Conservation (phyloP, 2,329 filamentous ascomycete species). For the Neobulgaria alba region DNA sequence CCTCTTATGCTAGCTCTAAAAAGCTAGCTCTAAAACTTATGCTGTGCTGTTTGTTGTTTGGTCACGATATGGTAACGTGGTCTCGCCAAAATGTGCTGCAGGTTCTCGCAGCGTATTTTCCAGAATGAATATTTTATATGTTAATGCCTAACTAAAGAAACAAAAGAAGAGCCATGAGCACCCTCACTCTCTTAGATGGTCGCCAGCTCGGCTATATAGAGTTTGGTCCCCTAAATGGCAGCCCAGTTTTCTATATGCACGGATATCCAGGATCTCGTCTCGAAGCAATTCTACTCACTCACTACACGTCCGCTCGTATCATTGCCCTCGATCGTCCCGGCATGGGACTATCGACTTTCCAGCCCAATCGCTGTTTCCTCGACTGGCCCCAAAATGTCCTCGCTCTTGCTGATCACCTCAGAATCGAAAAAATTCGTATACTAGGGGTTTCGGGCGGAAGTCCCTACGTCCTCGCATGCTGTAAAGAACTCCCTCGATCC, state of each 20-base stretch:
- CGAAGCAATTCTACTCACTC: conserved; percentile 29
- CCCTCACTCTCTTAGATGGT: conserved; percentile 32
- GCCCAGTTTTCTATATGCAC: conserved; percentile 33
- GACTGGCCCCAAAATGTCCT: conserved; percentile 37
- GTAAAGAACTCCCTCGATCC: conserved; percentile 27
- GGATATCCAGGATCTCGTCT: conserved; percentile 35
- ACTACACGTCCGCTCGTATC: conserved; percentile 27
- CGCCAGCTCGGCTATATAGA: conserved; percentile 35
- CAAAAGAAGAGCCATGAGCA: too few relatives aligned
- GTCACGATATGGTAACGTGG: too few relatives aligned
- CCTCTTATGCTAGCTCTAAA: too few relatives aligned
- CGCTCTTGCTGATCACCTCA: conserved; percentile 33
- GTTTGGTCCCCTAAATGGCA: conserved; percentile 26
- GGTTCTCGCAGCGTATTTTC: too few relatives aligned
- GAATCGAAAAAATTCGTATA: conserved; percentile 34
- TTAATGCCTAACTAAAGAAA: too few relatives aligned
- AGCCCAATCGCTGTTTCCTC: conserved; percentile 17
- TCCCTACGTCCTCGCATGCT: conserved; percentile 39
- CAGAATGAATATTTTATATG: too few relatives aligned
- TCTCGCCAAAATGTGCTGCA: too few relatives aligned
- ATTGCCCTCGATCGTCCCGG: conserved; percentile 36
- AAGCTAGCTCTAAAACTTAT: too few relatives aligned
- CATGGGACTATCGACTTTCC: conserved; percentile 33
- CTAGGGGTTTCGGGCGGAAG: conserved; percentile 38
- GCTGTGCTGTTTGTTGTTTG: too few relatives aligned